Evolutionary conservation across 1,139 yeast genomes (phyloP).

Genomic region (Lodderomyces pseudojiufengensis): DNA sequence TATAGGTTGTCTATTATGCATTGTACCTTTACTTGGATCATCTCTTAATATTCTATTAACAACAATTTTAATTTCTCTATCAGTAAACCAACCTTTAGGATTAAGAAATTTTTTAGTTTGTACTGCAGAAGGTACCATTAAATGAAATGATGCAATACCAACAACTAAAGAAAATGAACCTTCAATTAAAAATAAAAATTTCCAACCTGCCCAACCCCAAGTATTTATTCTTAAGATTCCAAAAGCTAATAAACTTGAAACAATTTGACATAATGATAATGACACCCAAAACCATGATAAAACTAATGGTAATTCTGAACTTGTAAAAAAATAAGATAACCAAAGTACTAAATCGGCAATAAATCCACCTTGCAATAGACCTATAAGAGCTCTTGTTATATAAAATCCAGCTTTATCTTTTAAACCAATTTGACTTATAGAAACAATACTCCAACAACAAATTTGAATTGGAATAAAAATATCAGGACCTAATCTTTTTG

Average conservation of each 20-base stretch:
- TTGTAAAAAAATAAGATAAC: slow-evolving; percentile 27
- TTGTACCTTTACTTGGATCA: slow-evolving; percentile 67
- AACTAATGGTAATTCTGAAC: slow-evolving; percentile 23
- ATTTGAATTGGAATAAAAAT: slow-evolving; percentile 32
- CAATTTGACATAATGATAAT: slow-evolving; percentile 24
- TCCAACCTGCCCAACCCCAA: slow-evolving; percentile 47
- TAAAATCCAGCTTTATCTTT: slow-evolving; percentile 22
- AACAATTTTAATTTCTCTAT: slow-evolving; percentile 57
- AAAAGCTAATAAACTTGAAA: slow-evolving; percentile 35
- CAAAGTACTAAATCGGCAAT: slow-evolving; percentile 28
- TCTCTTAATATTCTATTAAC: slow-evolving; percentile 62
- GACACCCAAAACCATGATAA: slow-evolving; percentile 20
- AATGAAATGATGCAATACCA: slow-evolving; percentile 49
- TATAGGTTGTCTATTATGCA: slow-evolving; percentile 61
- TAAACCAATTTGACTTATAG: slow-evolving; percentile 26
- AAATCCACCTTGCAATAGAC: slow-evolving; percentile 31
- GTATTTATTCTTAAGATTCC: slow-evolving; percentile 26
- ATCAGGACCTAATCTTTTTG: slow-evolving; percentile 32
- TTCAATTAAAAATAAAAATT: slow-evolving; percentile 63
- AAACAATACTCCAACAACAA: slow-evolving; percentile 28
- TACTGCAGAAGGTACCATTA: slow-evolving; percentile 59
- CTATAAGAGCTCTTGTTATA: slow-evolving; percentile 26
- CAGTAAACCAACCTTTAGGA: slow-evolving; percentile 60
- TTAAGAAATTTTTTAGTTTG: slow-evolving; percentile 51
- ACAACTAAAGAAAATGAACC: slow-evolving; percentile 54